Percentiles rank a stretch among this genome's conserved stretches.
Conservation (phyloP, 306 rosid species). For the Cucurbita maxima region DNA sequence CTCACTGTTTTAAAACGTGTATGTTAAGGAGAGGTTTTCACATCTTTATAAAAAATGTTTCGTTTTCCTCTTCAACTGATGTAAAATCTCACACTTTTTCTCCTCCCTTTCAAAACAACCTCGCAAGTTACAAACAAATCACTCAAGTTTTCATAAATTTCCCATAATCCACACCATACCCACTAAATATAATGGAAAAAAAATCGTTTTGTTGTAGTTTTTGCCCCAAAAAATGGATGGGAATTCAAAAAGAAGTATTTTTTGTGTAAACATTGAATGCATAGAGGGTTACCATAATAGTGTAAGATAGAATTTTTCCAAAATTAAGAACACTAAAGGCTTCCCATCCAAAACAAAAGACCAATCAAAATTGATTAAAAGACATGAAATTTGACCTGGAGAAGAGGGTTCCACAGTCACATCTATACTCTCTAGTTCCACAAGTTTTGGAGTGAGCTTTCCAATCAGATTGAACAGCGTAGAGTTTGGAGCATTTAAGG, state of each 20-base stretch:
- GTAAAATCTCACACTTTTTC: background rate
- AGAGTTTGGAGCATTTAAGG: constrained; percentile 81
- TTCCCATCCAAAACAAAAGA: background rate
- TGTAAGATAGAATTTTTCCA: background rate
- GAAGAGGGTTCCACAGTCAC: constrained; percentile 96
- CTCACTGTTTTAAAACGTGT: too few relatives aligned
- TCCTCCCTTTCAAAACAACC: background rate
- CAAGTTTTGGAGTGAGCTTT: constrained; percentile 95
- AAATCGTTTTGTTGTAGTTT: background rate
- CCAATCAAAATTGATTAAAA: background rate
- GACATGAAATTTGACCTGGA: constrained; percentile 41
- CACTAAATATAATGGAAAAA: background rate
- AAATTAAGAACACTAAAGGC: background rate
- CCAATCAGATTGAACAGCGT: constrained; percentile 98
- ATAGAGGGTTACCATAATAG: background rate
- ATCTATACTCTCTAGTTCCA: constrained; percentile 92
- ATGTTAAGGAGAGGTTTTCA: too few relatives aligned
- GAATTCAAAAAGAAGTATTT: background rate
- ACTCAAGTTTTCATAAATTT: background rate
- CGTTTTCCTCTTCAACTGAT: too few relatives aligned
- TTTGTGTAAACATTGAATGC: background rate
- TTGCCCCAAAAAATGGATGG: background rate
- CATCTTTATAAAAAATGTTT: too few relatives aligned
- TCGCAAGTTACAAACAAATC: background rate
- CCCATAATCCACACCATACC: background rate